A percentile compares a stretch with the other conserved stretches of the same genome.
Conservation (phyloP, 139 green algal genomes). For the Dunaliella sp. region DNA sequence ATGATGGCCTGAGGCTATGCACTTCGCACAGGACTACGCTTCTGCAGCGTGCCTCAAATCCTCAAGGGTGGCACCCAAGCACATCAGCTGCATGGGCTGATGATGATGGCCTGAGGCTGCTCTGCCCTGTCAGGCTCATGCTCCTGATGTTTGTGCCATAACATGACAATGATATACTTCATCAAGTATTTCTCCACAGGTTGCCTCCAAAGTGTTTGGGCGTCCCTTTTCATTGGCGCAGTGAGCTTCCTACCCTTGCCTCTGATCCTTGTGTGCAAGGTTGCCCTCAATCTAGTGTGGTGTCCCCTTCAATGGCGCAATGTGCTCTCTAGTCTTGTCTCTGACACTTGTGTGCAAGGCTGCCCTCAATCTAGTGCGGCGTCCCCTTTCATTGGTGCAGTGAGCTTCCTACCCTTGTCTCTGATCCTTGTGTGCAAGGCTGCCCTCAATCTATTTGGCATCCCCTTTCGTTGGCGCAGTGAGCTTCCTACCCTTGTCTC, state of each 20-base stretch:
- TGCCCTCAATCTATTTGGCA: no score
- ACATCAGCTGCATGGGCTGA: background rate
- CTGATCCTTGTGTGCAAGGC: no score
- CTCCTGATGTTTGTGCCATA: background rate
- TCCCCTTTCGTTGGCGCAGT: no score
- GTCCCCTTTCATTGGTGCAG: no score
- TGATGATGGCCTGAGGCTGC: conserved; percentile 43
- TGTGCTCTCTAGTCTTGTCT: no score
- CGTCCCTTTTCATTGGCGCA: background rate
- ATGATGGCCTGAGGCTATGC: conserved; percentile 44
- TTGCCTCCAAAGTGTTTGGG: background rate
- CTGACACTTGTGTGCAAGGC: background rate
- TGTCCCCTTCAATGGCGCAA: no score
- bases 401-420: no score
- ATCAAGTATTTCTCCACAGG: background rate
- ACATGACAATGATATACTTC: background rate
- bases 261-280: background rate
- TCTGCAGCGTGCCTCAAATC: conserved; percentile 72
- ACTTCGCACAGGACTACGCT: conserved; percentile 55
- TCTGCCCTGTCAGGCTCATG: background rate
- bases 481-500: background rate
- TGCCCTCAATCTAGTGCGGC: no score
- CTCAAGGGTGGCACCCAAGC: conserved; percentile 19
- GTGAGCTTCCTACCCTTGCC: background rate
- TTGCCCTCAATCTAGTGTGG: no score